Base-by-base conservation (phyloP, 2,329 filamentous ascomycete genomes). In the Bimuria novae-zelandiae region DNA sequence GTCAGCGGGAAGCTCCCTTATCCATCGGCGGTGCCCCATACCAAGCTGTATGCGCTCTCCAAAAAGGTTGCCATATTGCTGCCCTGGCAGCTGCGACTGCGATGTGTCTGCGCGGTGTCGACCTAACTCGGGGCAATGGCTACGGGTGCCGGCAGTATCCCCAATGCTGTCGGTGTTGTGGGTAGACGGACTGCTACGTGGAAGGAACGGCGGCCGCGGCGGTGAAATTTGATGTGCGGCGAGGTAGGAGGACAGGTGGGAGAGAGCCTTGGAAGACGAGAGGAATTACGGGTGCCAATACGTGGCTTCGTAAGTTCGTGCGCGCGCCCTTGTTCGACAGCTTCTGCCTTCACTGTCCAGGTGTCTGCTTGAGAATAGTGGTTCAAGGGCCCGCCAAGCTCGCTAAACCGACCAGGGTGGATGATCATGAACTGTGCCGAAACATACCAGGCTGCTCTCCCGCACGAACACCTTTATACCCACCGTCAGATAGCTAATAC, bases 41-140 rank as follows among this genome's bases (percentile, higher is more conserved):
- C 91, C 79, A 99, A 80, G 78, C 91, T 97, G 84, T 97, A 99
- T 62, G 94, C 85, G 76, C 90, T 89, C 75, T 99, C 94, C 60
- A 97, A 84, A 76, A 96, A 97, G 65, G 89, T 89, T 79, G 93
- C 89, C 93, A 97, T 99, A 77, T 65, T 89, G 83, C 73, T 57
- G 47, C 57, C 27, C 17, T 54, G 50, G 51, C 27, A 35, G 29
- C 33, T 52, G 19, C 46, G 16, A 29, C 45, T 52, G 30, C 46
- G 54, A 25, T n/a, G 30, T 30, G 42, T 44, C 37, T 46, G 37
- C 36, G 51, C 39, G 39, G 2, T 49, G 25, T 40, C 33, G 46
- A 50, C 29, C 55, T 21, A 30, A 59, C 55, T 35, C 45, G 56
- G 57, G 56, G 56, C 65, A 64, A 62, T 67, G 55, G 60, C 61